Conservation (phyloP, 2,329 filamentous ascomycete genomes). For the Drechslera avenae region DNA sequence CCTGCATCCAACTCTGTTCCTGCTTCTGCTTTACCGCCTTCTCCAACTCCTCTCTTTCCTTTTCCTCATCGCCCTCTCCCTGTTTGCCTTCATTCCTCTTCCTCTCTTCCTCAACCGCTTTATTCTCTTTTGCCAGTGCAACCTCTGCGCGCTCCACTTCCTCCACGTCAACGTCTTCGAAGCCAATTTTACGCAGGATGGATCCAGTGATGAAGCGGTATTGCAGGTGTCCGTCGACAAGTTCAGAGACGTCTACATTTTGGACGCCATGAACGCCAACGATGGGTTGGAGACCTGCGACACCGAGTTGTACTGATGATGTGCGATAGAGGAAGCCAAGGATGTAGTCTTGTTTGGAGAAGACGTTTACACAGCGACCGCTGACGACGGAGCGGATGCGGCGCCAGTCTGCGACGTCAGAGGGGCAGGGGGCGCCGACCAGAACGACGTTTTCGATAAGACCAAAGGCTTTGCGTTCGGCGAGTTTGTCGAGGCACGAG, state of each 20-base stretch:
- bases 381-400: constrained; percentile 77
- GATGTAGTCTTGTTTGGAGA: constrained; percentile 84
- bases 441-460: constrained; percentile 82
- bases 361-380: constrained; percentile 85
- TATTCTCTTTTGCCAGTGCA: constrained; percentile 52
- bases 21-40: constrained; percentile 53
- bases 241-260: constrained; percentile 59
- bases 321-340: constrained; percentile 87
- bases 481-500: constrained; percentile 76
- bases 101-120: constrained; percentile 49
- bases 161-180: constrained; percentile 57
- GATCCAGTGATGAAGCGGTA: constrained; percentile 58
- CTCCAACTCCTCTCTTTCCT: constrained; percentile 48
- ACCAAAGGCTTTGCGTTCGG: constrained; percentile 79
- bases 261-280: constrained; percentile 69
- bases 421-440: constrained; percentile 80
- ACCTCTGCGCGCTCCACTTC: constrained; percentile 55
- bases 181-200: constrained; percentile 59
- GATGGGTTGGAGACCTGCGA: constrained; percentile 81
- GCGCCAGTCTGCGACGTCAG: constrained; percentile 73
- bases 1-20: constrained; percentile 51
- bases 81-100: constrained; percentile 32
- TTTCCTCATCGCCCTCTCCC: constrained; percentile 27
- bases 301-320: constrained; percentile 78
- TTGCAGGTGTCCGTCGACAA: constrained; percentile 57